Conservation (phyloP, 306 rosid species). For the Corylus avellana region DNA sequence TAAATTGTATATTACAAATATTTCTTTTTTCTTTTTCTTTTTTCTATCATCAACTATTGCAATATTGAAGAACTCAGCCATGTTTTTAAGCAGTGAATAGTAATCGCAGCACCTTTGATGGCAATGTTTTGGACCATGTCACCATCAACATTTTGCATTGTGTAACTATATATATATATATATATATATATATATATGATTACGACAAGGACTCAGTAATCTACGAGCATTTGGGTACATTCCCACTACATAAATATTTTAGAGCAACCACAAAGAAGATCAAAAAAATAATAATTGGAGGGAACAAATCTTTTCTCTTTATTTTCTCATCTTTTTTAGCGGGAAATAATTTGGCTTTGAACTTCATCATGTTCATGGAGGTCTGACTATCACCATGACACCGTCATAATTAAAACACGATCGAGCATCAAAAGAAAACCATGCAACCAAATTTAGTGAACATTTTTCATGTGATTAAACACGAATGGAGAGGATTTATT, state of each 20-base stretch:
- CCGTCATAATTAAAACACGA: too few species aligned
- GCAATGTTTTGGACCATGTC: conserved; percentile 25
- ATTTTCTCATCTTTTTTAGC: not conserved
- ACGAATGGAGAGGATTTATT: too few species aligned
- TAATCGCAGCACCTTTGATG: not conserved
- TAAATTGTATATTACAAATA: too few species aligned
- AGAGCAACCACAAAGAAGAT: not conserved
- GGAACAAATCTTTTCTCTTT: not conserved
- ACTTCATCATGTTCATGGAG: too few species aligned
- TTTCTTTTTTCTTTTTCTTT: too few species aligned
- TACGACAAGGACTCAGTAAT: conserved; percentile 25
- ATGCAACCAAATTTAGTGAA: not conserved
- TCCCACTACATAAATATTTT: conserved; percentile 11
- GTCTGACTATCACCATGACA: too few species aligned
- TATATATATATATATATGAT: conserved; percentile 23
- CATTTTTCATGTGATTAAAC: not conserved
- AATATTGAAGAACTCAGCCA: not conserved
- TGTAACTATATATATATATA: too few species aligned
- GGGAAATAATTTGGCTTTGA: not conserved
- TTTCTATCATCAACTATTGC: not conserved
- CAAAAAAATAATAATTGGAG: not conserved
- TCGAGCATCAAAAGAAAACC: too few species aligned
- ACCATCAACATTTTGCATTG: not conserved
- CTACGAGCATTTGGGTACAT: conserved; percentile 1
- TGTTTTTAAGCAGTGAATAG: not conserved